These are phyloP conservation scores for Neophaeococcomyces mojaviensis DNA, from an alignment of 2,329 filamentous ascomycete genomes.

Conservation along the genomic window DNA sequence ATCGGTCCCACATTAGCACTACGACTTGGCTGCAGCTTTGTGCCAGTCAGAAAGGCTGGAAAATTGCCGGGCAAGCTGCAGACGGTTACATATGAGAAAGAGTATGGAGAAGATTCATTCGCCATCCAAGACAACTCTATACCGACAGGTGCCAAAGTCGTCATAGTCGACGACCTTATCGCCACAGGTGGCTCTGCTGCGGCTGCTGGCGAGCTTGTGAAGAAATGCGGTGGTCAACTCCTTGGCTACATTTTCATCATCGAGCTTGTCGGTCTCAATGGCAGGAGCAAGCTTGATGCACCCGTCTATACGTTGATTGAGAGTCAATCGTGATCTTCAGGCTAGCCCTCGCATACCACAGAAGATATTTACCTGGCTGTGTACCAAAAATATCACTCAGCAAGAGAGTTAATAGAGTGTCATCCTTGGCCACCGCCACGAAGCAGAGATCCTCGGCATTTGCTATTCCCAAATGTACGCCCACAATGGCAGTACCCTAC, in stretches of 20 bases:
- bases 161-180: constrained; percentile 97
- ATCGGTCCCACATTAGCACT: constrained; percentile 87
- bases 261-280: constrained; percentile 88
- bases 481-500: no score
- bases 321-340: constrained; percentile 38
- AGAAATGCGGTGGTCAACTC: constrained; percentile 76
- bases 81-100: constrained; percentile 83
- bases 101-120: constrained; percentile 92
- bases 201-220: constrained; percentile 78
- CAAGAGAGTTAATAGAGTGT: no score
- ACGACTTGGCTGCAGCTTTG: constrained; percentile 74
- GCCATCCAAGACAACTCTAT: constrained; percentile 89
- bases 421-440: no score
- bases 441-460: no score
- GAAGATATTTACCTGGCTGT: no score
- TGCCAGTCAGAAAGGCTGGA: constrained; percentile 87
- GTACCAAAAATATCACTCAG: no score
- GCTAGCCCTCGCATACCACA: background rate
- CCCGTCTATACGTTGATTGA: constrained; percentile 77
- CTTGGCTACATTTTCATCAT: constrained; percentile 92
- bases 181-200: constrained; percentile 90
- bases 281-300: constrained; percentile 77
- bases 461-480: no score
- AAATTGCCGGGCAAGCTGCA: constrained; percentile 88
- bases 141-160: constrained; percentile 75